These are phyloP conservation scores for Boletus sp. DNA, from an alignment of 1,284 basidiomycete species.

Conservation along the genomic window DNA sequence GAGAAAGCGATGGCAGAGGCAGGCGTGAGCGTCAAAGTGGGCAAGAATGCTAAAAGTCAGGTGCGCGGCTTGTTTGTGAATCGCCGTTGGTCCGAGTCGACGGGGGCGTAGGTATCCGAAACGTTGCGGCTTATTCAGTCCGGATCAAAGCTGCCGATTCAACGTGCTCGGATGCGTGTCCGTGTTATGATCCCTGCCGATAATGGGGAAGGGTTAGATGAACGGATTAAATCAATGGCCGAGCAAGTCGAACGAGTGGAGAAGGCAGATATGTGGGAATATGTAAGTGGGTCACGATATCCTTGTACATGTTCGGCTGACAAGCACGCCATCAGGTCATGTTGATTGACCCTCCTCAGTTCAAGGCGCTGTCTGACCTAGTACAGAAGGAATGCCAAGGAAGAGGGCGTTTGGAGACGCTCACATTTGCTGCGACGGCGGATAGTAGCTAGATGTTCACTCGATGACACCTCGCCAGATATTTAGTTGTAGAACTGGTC, in stretches of 20 bases:
- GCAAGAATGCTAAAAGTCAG: slow-evolving; percentile 93
- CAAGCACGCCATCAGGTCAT: slow-evolving; percentile 61
- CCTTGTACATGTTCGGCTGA: slow-evolving; percentile 6
- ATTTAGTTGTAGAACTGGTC: not conserved
- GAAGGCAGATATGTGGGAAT: slow-evolving; percentile 84
- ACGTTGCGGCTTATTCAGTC: slow-evolving; percentile 87
- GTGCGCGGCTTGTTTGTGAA: slow-evolving; percentile 41
- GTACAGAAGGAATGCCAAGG: slow-evolving; percentile 91
- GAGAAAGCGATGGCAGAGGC: slow-evolving; percentile 98
- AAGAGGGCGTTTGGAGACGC: slow-evolving; percentile 80
- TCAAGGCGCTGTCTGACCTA: slow-evolving; percentile 88
- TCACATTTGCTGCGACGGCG: slow-evolving; percentile 73
- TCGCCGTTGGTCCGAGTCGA: not conserved
- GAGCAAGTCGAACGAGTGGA: slow-evolving; percentile 90
- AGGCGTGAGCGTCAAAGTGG: slow-evolving; percentile 87
- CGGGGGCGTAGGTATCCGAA: slow-evolving; percentile 75
- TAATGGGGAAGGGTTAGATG: slow-evolving; percentile 75
- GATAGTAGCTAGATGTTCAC: slow-evolving; percentile 28
- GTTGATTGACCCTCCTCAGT: slow-evolving; percentile 91
- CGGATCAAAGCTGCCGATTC: slow-evolving; percentile 84
- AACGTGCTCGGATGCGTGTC: slow-evolving; percentile 92
- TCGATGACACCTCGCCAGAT: not conserved
- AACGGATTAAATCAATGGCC: slow-evolving; percentile 72
- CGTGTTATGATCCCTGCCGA: slow-evolving; percentile 78
- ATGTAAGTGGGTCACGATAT: slow-evolving; percentile 54